Evolutionary conservation across 495 filamentous ascomycete genomes (phyloP).

Genomic region (Penicillium bovifimosum): DNA sequence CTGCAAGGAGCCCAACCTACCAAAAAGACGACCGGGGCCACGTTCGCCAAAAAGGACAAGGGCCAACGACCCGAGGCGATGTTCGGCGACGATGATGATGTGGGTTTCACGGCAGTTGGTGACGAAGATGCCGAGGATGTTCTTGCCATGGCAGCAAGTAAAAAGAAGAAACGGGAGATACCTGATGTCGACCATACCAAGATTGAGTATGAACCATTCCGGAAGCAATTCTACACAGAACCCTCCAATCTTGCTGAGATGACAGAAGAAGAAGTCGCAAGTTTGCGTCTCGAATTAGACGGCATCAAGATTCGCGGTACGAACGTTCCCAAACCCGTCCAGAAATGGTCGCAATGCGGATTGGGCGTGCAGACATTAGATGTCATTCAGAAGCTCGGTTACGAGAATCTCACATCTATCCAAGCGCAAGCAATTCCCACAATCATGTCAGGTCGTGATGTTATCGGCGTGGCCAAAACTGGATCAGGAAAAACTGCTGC

Average conservation of each 20-base stretch:
- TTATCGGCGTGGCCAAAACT: constrained; percentile 95
- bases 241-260: constrained; percentile 77
- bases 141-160: constrained; percentile 70
- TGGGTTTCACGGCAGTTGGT: constrained; percentile 62
- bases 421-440: constrained; percentile 92
- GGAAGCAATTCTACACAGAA: constrained; percentile 92
- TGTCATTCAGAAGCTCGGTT: constrained; percentile 77
- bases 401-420: constrained; percentile 83
- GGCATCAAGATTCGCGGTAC: constrained; percentile 88
- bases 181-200: constrained; percentile 81
- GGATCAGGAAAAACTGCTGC: constrained; percentile 99
- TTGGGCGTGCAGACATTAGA: constrained; percentile 83
- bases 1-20: constrained; percentile 53
- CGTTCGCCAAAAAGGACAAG: constrained; percentile 41
- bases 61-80: constrained; percentile 70
- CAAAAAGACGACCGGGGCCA: constrained; percentile 36
- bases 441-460: constrained; percentile 93
- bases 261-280: constrained; percentile 78
- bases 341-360: constrained; percentile 95
- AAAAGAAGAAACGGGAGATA: constrained; percentile 96
- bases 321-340: constrained; percentile 85
- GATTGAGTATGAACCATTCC: constrained; percentile 75
- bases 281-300: constrained; percentile 80
- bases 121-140: constrained; percentile 76
- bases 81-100: constrained; percentile 78